phyloP scores from a whole-genome alignment of 306 rosid genomes.

The Styphnolobium japonicum region DNA sequence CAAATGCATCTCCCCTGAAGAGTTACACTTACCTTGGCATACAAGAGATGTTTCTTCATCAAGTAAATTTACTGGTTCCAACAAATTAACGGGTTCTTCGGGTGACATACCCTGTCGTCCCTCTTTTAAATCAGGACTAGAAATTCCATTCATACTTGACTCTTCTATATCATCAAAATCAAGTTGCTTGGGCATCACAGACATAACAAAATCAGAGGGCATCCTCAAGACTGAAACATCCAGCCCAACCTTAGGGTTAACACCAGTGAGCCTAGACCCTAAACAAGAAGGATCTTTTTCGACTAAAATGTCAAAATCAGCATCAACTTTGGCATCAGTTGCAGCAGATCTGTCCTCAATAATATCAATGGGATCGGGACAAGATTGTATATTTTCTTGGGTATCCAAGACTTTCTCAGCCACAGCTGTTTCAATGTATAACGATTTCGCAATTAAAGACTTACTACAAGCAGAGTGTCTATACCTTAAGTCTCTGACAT shows the following conservation, averaged over 20 bases:
- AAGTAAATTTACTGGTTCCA: conserved; percentile 24
- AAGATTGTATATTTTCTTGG: conserved; percentile 31
- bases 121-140: conserved; percentile 31
- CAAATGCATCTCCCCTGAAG: conserved; percentile 15
- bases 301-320: conserved; percentile 23
- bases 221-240: conserved; percentile 35
- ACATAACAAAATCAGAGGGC: conserved; percentile 39
- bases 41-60: conserved; percentile 26
- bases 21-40: conserved; percentile 30
- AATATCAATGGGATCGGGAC: conserved; percentile 16
- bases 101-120: conserved; percentile 24
- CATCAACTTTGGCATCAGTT: conserved; percentile 26
- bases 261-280: conserved; percentile 24
- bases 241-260: conserved; percentile 31
- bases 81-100: conserved; percentile 15
- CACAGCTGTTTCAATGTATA: conserved; percentile 11
- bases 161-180: conserved; percentile 49
- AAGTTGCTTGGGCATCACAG: conserved; percentile 56
- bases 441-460: conserved; percentile 28
- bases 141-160: conserved; percentile 33
- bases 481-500: conserved; percentile 10
- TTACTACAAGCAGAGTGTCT: conserved; percentile 7
- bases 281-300: conserved; percentile 26
- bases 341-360: conserved; percentile 30
- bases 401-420: conserved; percentile 21